Base-by-base conservation (phyloP, 2,329 filamentous ascomycete species). In the Penicillium griseofulvum region DNA sequence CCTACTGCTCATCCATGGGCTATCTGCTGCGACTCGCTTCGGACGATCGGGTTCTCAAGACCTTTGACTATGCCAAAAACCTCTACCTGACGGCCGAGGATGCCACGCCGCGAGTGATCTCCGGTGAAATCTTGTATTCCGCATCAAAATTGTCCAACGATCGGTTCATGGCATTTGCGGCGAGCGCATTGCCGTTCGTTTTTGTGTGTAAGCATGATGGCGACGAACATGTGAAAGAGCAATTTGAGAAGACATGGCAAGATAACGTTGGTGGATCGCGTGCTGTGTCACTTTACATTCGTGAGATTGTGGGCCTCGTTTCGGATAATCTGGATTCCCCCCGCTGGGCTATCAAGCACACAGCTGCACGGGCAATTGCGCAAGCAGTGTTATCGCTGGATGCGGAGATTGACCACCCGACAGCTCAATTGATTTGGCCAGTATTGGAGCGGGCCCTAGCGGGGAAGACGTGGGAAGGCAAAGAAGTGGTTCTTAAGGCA, bases 401-500 rank as follows among this genome's bases (percentile, higher is more conserved):
- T 5, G 63, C 71, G 12, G 84, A 83, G 19, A 81, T 83, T 48
- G 84, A 82, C 57, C 78, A 81, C 17, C 68, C 79, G 3, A 84
- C 86, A 38, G 79, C 89, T 17, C 78, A 81, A 61, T 76, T 77
- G 16, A 78, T 97, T 22, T 99, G 93, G 93, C 90, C 90, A 0
- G 83, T 87, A 1, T 80, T 96, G 45, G 90, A 97, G 60, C 90
- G 88, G 67, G 86, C 90, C 1, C 76, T 97, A 38, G 83, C 85
- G 2, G 85, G 96, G 12, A 97, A 97, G 80, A 96, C 92, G 0
- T 99, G 96, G 80, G 83, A 88, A 0, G 91, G 91, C 22, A 99
- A 99, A 70, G 91, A 97, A 74, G 86, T 85, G 62, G 83, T 99
- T 31, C 79, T 97, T 3, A 81, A 86, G 41, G 87, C 89, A 6